Percentiles rank a stretch among this genome's conserved stretches.
Evolutionary conservation across 108 stramenopile species (phyloP).

Genomic region (Pseudonitzschia pungens): DNA sequence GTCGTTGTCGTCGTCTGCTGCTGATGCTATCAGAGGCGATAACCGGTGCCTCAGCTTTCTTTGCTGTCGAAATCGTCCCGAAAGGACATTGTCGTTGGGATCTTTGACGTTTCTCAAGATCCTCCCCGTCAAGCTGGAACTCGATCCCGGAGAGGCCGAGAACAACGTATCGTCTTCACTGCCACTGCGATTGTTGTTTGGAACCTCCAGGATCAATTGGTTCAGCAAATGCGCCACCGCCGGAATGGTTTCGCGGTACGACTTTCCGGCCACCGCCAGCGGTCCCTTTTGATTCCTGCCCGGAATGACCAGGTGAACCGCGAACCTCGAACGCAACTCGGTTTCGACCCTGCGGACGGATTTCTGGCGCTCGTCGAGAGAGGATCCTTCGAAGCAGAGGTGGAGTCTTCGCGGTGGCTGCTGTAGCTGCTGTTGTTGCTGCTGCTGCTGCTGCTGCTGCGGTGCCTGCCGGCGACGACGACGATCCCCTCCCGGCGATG

Average conservation of each 20-base stretch:
- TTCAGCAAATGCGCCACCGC: conserved; percentile 30
- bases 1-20: background rate
- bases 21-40: too few relatives aligned
- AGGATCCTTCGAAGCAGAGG: too few relatives aligned
- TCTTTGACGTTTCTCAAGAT: conserved; percentile 28
- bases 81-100: conserved; percentile 8
- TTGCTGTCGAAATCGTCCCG: conserved; percentile 11
- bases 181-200: background rate
- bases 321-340: conserved; percentile 20
- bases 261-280: conserved; percentile 27
- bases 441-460: background rate
- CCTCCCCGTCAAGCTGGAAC: conserved; percentile 4
- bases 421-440: background rate
- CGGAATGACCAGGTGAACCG: conserved; percentile 38
- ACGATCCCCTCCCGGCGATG: too few relatives aligned
- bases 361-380: conserved; percentile 15
- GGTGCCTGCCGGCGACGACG: background rate
- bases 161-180: background rate
- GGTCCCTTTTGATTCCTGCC: conserved; percentile 39
- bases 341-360: conserved; percentile 12
- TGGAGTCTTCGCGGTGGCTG: too few relatives aligned
- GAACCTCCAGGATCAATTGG: background rate
- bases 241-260: conserved; percentile 28
- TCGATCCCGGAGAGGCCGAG: background rate
- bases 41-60: background rate